Evolutionary conservation across 2,329 filamentous ascomycete species (phyloP), one percentile per base, ranked within the genome.

Genomic region (Cyclaneusma minus): DNA sequence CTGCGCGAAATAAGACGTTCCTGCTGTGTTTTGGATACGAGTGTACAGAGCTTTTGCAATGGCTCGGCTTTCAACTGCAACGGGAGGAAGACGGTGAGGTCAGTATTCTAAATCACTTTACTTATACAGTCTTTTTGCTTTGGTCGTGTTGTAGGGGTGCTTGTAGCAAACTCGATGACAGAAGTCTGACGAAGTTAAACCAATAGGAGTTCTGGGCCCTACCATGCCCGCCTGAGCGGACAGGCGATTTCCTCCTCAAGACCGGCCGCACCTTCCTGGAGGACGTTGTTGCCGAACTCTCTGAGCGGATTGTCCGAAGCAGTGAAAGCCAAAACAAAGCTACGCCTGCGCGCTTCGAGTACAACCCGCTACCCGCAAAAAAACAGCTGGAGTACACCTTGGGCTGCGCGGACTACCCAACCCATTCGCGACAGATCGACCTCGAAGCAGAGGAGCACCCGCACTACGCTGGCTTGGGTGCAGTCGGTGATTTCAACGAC

Each of bases 1-100:
- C 63, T 4, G 52, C 61, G 6, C 47, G 60, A 10, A 79, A 80
- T 41, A 71, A 73, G 42, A 64, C 65, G 30, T 80, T 76, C 36
- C 55, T 68, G 38, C 56, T 68, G 33, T 63, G 63, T 2, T 75
- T 78, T 44, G 72, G 68, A 7, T 51, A 60, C 21, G 68, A 74
- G 25, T 79, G 71, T 42, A 56, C 60, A 35, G 52, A 57, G 7
- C 43, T 80, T 15, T 50, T 80, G 11, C 52, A 60, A 29, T 62
- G 58, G 23, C 43, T 78, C 17, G 69, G 64, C 2, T 80, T 79
- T 39, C 52, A 41, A 14, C 50, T 47, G 22, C 34, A 40, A 10
- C 39, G 48, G 10, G 52, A 49, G 6, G 16, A 27, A 3, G 32
- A 43, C 4, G 37, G 43, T 18, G 50, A 54, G 35, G 59, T 61